Percentiles rank a stretch among this genome's conserved stretches.
phyloP scores from a whole-genome alignment of 148 eudicot species.

The Vaccinium myrtillus region DNA sequence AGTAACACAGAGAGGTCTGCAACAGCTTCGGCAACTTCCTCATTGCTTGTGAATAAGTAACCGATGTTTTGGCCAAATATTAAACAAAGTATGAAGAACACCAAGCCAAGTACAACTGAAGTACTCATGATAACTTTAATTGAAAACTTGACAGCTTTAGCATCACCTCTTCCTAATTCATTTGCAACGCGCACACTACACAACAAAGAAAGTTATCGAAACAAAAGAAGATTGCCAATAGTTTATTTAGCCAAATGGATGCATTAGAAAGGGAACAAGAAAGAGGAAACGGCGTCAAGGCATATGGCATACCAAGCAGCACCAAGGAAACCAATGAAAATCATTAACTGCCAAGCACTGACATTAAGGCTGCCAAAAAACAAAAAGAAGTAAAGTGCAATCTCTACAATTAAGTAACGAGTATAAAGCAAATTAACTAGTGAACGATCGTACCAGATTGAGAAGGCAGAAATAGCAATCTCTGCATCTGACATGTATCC shows the following conservation, averaged over 20 bases:
- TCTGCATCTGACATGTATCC: slow-evolving; percentile 68
- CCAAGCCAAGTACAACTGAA: slow-evolving; percentile 41
- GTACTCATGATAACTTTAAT: slow-evolving; percentile 56
- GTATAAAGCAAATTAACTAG: neutral
- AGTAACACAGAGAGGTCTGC: slow-evolving; percentile 44
- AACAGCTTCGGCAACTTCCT: slow-evolving; percentile 37
- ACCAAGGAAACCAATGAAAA: slow-evolving; percentile 66
- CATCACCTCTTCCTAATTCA: slow-evolving; percentile 74
- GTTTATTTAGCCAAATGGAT: neutral
- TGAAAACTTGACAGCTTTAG: slow-evolving; percentile 61
- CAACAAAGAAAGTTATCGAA: too few species aligned
- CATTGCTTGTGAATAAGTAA: slow-evolving; percentile 38
- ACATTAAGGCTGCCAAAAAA: slow-evolving; percentile 56
- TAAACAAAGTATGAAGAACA: slow-evolving; percentile 38
- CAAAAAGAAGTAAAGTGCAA: neutral
- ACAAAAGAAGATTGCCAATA: neutral
- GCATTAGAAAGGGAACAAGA: neutral
- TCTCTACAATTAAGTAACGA: neutral
- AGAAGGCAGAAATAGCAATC: slow-evolving; percentile 70
- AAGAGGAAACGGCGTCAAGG: too few species aligned
- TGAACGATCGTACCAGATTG: slow-evolving; percentile 47
- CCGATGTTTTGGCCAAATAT: slow-evolving; percentile 28
- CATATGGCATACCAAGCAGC: slow-evolving; percentile 46
- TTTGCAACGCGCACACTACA: slow-evolving; percentile 69
- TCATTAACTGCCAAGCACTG: slow-evolving; percentile 60